These are phyloP conservation scores for Cystobasidium onofrii DNA, from an alignment of 768 basidiomycete species.

Conservation along the genomic window DNA sequence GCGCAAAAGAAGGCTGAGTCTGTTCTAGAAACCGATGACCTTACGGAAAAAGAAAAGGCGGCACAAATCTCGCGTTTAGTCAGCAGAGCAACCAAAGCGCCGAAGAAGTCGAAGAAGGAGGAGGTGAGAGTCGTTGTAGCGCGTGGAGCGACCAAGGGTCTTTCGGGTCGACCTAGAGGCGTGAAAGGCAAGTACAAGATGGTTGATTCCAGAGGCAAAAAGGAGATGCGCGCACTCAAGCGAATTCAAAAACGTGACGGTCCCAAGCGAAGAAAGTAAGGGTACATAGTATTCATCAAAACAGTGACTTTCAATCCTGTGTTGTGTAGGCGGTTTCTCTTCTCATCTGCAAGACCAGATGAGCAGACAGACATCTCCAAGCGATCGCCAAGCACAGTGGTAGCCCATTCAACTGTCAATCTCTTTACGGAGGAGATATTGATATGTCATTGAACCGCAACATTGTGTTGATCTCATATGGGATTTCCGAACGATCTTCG, in stretches of 20 bases:
- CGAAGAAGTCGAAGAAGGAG: constrained; percentile 36
- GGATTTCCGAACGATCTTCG: not conserved
- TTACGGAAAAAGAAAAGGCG: constrained; percentile 92
- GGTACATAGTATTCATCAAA: too few species aligned
- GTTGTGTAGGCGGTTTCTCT: too few species aligned
- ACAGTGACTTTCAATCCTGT: too few species aligned
- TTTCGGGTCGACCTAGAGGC: constrained; percentile 89
- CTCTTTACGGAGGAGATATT: too few species aligned
- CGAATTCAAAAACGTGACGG: constrained; percentile 20
- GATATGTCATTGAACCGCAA: too few species aligned
- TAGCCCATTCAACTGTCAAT: too few species aligned
- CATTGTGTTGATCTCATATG: too few species aligned
- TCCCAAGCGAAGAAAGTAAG: not conserved
- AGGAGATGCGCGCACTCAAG: constrained; percentile 45
- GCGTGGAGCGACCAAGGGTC: constrained; percentile 75
- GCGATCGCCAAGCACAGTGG: too few species aligned
- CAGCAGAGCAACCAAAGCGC: constrained; percentile 57
- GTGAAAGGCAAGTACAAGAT: constrained; percentile 90
- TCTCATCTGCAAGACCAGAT: too few species aligned
- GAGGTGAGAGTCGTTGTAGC: constrained; percentile 80
- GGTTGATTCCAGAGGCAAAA: constrained; percentile 88
- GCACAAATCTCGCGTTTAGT: constrained; percentile 76
- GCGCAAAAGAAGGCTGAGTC: constrained; percentile 94
- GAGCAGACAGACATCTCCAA: too few species aligned
- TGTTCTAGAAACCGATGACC: constrained; percentile 70